Evolutionary conservation across 179 eudicot species (phyloP), one percentile per base, ranked within the genome.

Genomic region (Nepenthes alata): DNA sequence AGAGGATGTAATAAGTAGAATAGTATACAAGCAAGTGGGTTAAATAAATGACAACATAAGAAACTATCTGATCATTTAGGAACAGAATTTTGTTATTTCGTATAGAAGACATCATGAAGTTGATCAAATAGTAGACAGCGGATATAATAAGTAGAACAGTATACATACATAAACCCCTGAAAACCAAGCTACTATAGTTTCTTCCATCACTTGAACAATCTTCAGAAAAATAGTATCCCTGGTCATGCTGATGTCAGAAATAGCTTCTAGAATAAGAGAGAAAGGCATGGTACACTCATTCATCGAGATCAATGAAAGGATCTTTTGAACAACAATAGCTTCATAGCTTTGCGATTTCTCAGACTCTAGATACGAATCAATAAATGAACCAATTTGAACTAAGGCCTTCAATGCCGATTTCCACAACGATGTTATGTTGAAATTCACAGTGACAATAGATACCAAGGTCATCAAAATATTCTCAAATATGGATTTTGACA

Each of bases 241-340:
- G 35, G 78, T 75, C 52, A 69, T 62, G 72, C 93, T 76, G 38
- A 89, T 77, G 55, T 76, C 80, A 66, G 79, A 77, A 36, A 87
- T 76, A 39, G 89, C 91, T 74, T 89, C 84, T 48, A 91, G 75
- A 64, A 75, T 73, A 70, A 81, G 73, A 51, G 88, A 49, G 55
- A 60, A 76, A 69, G 89, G 86, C 77, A 85, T 71, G 50, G 81
- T 48, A 44, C 72, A 69, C 70, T 78, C 81, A 71, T 78, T 73
- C 44, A 61, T 57, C 65, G 81, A 73, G 60, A 91, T 70, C 76
- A 89, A 60, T 6, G 70, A 78, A 62, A 79, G 70, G 59, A 81
- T 60, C 71, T 63, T 80, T 60, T 78, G 88, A 55, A 86, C 84
- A 74, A 85, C 98, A 69, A 72, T 78, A 68, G 69, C 63, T 70